Conservation (phyloP, 352 stramenopile genomes). For the Blastocystis sp. region DNA sequence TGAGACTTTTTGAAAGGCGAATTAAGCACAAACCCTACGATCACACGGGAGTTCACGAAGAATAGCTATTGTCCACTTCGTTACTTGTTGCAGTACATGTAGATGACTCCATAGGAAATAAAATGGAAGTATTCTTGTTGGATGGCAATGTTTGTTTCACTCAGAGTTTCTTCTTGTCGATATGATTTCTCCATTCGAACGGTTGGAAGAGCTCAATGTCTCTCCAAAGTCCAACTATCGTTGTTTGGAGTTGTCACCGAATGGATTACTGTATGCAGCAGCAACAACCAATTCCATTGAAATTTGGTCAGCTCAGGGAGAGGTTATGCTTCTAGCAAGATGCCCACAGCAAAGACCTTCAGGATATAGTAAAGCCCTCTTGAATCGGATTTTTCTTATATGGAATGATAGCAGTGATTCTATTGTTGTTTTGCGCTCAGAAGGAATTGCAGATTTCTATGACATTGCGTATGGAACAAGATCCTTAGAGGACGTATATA, state of each 20-base stretch:
- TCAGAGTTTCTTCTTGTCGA: neutral
- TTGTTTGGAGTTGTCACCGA: conserved; percentile 53
- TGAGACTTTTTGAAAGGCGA: no score
- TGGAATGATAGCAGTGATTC: conserved; percentile 40
- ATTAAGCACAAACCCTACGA: no score
- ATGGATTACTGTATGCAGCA: conserved; percentile 32
- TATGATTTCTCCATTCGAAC: conserved; percentile 51
- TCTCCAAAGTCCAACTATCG: conserved; percentile 51
- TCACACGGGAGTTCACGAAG: no score
- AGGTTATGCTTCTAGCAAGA: neutral
- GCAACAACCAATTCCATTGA: conserved; percentile 14
- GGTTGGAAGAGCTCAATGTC: conserved; percentile 42
- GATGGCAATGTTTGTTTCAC: conserved; percentile 20
- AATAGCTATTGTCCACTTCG: no score
- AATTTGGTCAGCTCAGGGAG: conserved; percentile 22
- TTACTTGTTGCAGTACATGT: no score
- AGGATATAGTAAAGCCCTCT: conserved; percentile 48
- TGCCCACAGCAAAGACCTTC: neutral
- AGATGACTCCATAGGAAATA: no score
- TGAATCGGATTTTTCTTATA: conserved; percentile 54
- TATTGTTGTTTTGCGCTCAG: conserved; percentile 33
- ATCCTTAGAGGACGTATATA: conserved; percentile 33
- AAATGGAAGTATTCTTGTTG: neutral
- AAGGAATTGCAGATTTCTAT: conserved; percentile 43
- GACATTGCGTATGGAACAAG: neutral